Evolutionary conservation across 345 rosid genomes (phyloP), one percentile per base, ranked within the genome.

Genomic region (Lepidium africanum): DNA sequence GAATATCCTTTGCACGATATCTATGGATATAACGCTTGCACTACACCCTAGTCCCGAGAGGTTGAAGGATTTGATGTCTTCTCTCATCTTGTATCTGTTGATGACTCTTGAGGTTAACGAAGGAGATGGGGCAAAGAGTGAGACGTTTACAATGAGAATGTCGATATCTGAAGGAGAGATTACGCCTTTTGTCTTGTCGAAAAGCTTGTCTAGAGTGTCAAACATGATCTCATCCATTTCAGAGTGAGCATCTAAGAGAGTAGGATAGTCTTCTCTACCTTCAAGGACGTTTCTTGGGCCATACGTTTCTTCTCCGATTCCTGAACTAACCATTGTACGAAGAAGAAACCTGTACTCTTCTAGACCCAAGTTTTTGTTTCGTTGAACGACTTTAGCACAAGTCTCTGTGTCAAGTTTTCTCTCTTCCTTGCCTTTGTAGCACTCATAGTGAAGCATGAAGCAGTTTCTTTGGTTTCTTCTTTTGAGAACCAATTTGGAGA

Each of bases 1-100:
- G 69, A 90, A 86, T 13, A 86, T 27, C 6, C 81, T 75, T 13
- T 82, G 84, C 3, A 85, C 74, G 6, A 69, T 53, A 35, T 68
- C 70, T 63, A 69, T 55, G 79, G 19, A 83, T 63, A 83, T 77
- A 17, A 84, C 62, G 21, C 92, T 83, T 3, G 89, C 86, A 62
- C 89, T 81, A 45, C 89, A 85, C 3, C 91, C 93, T 77, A 80
- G 81, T 5, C 96, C 97, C 2, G 90, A 79, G 59, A 92, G 85
- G 71, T 82, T 92, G 70, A 79, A 86, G 5, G 82, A 51, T 57
- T 84, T 89, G n/a, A 89, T 37, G 49, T 86, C 63, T 5, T 79
- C 85, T 55, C 85, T 82, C 86, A 92, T 81, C 76, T 82, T 92
- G 80, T 84, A 89, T 41, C 77, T 69, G 76, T 87, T 86, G 19